Evolutionary conservation across 257 asterid species (phyloP).

Genomic region (Nicotiana otophora): DNA sequence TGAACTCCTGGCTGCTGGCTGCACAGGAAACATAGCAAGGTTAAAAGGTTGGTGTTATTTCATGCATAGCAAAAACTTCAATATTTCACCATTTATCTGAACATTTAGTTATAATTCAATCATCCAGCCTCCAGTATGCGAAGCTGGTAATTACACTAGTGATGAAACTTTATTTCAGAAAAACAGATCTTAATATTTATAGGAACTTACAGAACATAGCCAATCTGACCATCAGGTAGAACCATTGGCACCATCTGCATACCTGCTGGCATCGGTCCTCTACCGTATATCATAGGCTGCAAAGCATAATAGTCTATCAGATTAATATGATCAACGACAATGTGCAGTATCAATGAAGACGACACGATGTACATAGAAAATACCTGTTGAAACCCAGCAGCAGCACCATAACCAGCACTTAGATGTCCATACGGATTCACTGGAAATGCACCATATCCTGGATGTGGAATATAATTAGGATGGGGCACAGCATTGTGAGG

Average conservation of each 20-base stretch:
- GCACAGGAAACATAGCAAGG: constrained; percentile 14
- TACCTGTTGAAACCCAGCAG: constrained; percentile 88
- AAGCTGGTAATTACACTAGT: neutral
- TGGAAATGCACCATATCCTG: constrained; percentile 74
- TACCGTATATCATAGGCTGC: constrained; percentile 94
- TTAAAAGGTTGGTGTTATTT: neutral
- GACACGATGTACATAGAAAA: neutral
- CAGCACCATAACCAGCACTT: constrained; percentile 63
- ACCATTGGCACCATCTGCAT: constrained; percentile 99
- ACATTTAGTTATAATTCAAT: neutral
- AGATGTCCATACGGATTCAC: constrained; percentile 69
- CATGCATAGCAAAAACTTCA: neutral
- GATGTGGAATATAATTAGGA: constrained; percentile 71
- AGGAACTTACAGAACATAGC: constrained; percentile 89
- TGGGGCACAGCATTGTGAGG: constrained; percentile 45
- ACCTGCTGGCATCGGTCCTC: constrained; percentile 97
- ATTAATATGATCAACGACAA: neutral
- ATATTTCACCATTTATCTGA: neutral
- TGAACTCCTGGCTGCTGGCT: constrained; percentile 95
- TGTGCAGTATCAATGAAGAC: neutral
- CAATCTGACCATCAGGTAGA: constrained; percentile 93
- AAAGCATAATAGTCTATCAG: constrained; percentile 9
- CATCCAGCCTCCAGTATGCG: neutral
- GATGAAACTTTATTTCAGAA: neutral
- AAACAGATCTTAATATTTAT: neutral